Conservation (phyloP, 805 yeast genomes). For the Nakazawaea anatomiae region DNA sequence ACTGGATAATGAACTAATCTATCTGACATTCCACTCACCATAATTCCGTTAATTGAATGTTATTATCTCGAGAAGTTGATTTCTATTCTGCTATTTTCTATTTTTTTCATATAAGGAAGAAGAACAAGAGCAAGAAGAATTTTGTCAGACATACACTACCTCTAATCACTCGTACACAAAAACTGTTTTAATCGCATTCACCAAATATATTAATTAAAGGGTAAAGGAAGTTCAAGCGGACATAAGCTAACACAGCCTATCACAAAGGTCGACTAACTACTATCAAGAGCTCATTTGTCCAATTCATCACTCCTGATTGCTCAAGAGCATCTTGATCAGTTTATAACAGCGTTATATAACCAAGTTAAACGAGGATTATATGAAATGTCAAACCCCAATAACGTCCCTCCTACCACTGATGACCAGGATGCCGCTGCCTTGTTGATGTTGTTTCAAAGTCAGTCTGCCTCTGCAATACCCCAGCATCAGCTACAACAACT, state of each 20-base stretch:
- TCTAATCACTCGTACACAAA: not conserved
- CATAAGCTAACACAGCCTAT: too few species aligned
- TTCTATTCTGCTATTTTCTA: too few species aligned
- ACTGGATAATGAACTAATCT: not conserved
- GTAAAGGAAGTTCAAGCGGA: too few species aligned
- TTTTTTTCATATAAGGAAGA: too few species aligned
- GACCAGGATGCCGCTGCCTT: conserved; percentile 34
- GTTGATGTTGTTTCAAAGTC: conserved; percentile 31
- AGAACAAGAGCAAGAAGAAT: not conserved
- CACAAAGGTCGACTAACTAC: too few species aligned
- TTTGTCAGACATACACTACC: not conserved
- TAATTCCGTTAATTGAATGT: not conserved
- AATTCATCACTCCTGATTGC: too few species aligned
- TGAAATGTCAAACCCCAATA: not conserved
- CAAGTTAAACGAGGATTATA: too few species aligned
- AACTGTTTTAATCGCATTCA: not conserved
- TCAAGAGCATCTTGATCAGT: too few species aligned
- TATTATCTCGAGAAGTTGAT: too few species aligned
- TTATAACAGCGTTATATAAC: too few species aligned
- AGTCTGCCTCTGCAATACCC: conserved; percentile 12
- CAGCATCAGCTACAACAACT: not conserved
- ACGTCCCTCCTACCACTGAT: not conserved
- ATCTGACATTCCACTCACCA: not conserved
- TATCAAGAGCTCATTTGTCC: too few species aligned
- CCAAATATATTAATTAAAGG: too few species aligned